These are phyloP conservation scores for Amphichorda felina DNA, from an alignment of 2,329 filamentous ascomycete genomes.

Conservation along the genomic window DNA sequence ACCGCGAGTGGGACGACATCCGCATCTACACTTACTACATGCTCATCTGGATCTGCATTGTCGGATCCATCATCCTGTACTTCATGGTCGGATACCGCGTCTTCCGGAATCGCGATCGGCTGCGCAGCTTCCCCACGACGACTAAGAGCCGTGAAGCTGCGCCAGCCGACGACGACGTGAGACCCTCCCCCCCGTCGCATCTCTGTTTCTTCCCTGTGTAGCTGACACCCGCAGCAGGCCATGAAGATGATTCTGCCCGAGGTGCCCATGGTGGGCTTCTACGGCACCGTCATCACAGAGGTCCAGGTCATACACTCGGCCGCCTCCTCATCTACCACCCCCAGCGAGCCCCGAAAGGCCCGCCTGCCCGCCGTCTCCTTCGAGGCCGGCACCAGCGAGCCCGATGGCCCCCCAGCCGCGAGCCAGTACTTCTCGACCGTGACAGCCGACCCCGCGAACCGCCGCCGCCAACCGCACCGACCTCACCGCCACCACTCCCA, in stretches of 20 bases:
- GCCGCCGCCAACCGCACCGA: conserved; percentile 5
- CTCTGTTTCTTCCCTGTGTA: background rate
- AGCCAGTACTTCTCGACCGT: conserved; percentile 20
- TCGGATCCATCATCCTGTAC: conserved; percentile 42
- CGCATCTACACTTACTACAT: conserved; percentile 52
- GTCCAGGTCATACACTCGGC: conserved; percentile 29
- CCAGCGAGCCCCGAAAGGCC: conserved; percentile 11
- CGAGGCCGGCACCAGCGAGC: conserved; percentile 5
- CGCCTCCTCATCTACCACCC: conserved; percentile 8
- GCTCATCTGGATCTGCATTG: conserved; percentile 48
- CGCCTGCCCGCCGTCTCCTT: conserved; percentile 9
- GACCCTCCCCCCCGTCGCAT: conserved; percentile 3
- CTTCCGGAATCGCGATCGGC: conserved; percentile 43
- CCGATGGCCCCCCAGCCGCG: conserved; percentile 8
- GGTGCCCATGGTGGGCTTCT: conserved; percentile 22
- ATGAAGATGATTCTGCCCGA: conserved; percentile 6
- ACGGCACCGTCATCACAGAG: conserved; percentile 40
- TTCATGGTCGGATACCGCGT: conserved; percentile 46
- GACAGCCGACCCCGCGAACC: conserved; percentile 2
- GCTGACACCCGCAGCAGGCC: too few relatives aligned
- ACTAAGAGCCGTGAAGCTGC: conserved; percentile 12
- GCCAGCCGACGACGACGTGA: conserved; percentile 19
- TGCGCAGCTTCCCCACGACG: conserved; percentile 37
- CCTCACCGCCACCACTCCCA: background rate
- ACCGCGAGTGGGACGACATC: conserved; percentile 37